These are phyloP conservation scores for Globisporangium viniferum DNA, from an alignment of 352 stramenopile species.

Conservation along the genomic window DNA sequence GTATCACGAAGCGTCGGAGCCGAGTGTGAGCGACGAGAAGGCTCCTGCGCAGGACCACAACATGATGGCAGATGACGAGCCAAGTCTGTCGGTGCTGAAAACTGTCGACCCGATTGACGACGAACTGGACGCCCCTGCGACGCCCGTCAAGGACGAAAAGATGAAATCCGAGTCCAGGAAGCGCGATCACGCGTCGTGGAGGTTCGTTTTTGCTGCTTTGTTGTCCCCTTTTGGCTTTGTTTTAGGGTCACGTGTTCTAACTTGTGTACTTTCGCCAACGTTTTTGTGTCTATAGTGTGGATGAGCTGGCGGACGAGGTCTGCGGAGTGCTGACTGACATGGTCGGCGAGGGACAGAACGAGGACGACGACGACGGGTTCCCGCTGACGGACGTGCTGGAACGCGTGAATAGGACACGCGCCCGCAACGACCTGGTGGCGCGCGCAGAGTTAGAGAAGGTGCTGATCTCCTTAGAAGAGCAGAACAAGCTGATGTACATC, in stretches of 20 bases:
- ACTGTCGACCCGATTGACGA: slow-evolving; percentile 16
- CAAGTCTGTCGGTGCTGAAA: not conserved
- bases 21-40: slow-evolving; percentile 17
- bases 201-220: slow-evolving; percentile 31
- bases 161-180: slow-evolving; percentile 41
- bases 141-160: slow-evolving; percentile 21
- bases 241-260: not conserved
- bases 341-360: slow-evolving; percentile 20
- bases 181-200: slow-evolving; percentile 59
- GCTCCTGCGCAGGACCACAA: slow-evolving; percentile 2
- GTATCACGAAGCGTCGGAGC: slow-evolving; percentile 92
- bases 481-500: slow-evolving; percentile 91
- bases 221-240: not conserved
- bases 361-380: slow-evolving; percentile 70
- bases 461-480: slow-evolving; percentile 69
- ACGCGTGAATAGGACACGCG: slow-evolving; percentile 47
- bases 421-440: slow-evolving; percentile 29
- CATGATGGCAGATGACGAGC: not conserved
- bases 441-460: slow-evolving; percentile 64
- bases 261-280: slow-evolving; percentile 6
- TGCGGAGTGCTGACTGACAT: slow-evolving; percentile 57
- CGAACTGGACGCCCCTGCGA: slow-evolving; percentile 20
- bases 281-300: slow-evolving; percentile 34
- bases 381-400: slow-evolving; percentile 53
- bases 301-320: slow-evolving; percentile 65